Conservation (phyloP, 352 stramenopile genomes). For the Blastocystis sp. region DNA sequence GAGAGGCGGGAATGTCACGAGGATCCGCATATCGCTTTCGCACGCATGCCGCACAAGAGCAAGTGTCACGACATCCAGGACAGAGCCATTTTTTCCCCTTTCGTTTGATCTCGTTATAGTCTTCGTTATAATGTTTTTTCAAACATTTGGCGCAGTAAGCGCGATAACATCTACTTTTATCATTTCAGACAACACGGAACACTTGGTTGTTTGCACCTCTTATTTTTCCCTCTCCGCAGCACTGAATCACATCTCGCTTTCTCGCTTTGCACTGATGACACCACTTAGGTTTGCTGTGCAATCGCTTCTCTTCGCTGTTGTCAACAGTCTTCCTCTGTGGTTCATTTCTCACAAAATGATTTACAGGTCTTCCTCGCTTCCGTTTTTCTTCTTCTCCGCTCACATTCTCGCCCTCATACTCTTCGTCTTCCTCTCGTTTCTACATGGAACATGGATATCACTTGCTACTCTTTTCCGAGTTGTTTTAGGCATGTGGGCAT, state of each 20-base stretch:
- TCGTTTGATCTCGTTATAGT: constrained; percentile 55
- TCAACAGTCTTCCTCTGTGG: not conserved
- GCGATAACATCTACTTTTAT: constrained; percentile 34
- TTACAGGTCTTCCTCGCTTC: not conserved
- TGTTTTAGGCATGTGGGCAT: too few species aligned
- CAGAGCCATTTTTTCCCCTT: constrained; percentile 53
- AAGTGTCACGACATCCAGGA: constrained; percentile 53
- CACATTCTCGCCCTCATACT: not conserved
- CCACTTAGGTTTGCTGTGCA: constrained; percentile 32
- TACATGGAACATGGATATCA: not conserved
- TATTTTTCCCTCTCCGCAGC: constrained; percentile 40
- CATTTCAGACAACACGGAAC: not conserved
- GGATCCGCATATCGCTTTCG: constrained; percentile 54
- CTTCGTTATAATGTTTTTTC: constrained; percentile 58
- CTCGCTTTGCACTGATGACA: constrained; percentile 58
- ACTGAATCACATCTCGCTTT: constrained; percentile 60
- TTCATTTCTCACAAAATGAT: not conserved
- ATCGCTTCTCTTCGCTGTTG: not conserved
- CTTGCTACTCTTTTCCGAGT: too few species aligned
- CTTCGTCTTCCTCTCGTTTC: constrained; percentile 20
- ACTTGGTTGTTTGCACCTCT: constrained; percentile 42
- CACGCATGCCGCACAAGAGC: constrained; percentile 44
- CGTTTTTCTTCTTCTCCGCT: not conserved
- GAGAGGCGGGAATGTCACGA: constrained; percentile 32
- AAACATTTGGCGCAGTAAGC: constrained; percentile 55